A percentile compares a stretch with the other conserved stretches of the same genome.
These are phyloP conservation scores for Seminavis robusta DNA, from an alignment of 108 stramenopile genomes.

Conservation along the genomic window DNA sequence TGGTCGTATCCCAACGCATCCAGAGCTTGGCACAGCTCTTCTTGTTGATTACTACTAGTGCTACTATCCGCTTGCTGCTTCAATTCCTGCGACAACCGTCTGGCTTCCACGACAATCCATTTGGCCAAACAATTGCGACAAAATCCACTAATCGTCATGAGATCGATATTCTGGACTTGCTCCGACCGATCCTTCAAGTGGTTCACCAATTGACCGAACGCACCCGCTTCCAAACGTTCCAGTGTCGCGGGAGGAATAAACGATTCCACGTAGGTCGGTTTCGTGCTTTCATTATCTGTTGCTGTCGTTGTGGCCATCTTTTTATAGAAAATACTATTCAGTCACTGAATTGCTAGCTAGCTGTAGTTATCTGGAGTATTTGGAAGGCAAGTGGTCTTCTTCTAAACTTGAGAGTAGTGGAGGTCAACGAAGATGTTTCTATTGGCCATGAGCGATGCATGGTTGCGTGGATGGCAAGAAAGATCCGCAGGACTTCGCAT, in stretches of 20 bases:
- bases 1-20: conserved; percentile 85
- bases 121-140: conserved; percentile 93
- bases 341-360: too few relatives aligned
- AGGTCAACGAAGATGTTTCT: too few relatives aligned
- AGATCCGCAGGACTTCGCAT: too few relatives aligned
- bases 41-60: not conserved
- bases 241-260: conserved; percentile 32
- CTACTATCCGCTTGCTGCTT: not conserved
- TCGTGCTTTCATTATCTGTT: too few relatives aligned
- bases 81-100: conserved; percentile 38
- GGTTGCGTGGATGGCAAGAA: too few relatives aligned
- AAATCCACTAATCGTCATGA: conserved; percentile 90
- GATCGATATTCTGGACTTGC: conserved; percentile 82
- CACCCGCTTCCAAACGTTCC: conserved; percentile 64
- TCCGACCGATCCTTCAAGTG: conserved; percentile 78
- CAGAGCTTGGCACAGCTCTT: conserved; percentile 25
- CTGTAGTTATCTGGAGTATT: too few relatives aligned
- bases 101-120: conserved; percentile 84
- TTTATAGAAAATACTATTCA: too few relatives aligned
- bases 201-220: conserved; percentile 62
- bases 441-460: too few relatives aligned
- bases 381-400: too few relatives aligned
- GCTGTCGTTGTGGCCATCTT: too few relatives aligned
- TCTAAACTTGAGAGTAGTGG: too few relatives aligned
- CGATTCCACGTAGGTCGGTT: too few relatives aligned